Evolutionary conservation across 1,284 basidiomycete species (phyloP), one percentile per base, ranked within the genome.

Genomic region (Trichosporon asahii): DNA sequence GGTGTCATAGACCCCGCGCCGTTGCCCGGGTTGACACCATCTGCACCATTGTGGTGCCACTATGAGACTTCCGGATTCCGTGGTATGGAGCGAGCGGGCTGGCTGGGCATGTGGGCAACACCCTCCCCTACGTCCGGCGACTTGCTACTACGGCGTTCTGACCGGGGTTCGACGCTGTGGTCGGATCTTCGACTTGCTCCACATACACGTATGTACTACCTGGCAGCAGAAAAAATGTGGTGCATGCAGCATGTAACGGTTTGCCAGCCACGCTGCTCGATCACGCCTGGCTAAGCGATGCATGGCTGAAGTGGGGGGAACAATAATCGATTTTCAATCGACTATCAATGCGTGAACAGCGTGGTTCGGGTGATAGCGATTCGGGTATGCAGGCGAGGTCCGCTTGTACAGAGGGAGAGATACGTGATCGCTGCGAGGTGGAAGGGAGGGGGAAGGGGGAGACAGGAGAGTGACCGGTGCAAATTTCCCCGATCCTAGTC

Each of bases 401-500:
- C 44, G 21, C 18, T 18, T 1, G 44, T 3, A 4, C 18, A 11
- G 7, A 8, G 44, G 21, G n/a, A 1, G 3, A 23, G 49, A 53
- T 53, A 53, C 49, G 49, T 53, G 49, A 53, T 25, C 21, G 55
- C 12, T 23, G 1, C n/a, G n/a, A n/a, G 53, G 1, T 25, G n/a
- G 53, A 23, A 4, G 53, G n/a, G 2, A 6, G 49, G 6, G 8
- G 23, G 49, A n/a, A 11, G 49, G 12, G 49, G 49, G 4, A n/a
- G n/a, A n/a, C n/a, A n/a, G n/a, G n/a, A n/a, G n/a, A n/a, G n/a
- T n/a, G n/a, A n/a, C n/a, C n/a, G 21, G 55, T 60, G 55, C 55
- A 60, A 60, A 60, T 60, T 60, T 60, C 55, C 55, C 55, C 55
- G 27, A 60, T 27, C 25, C 55, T 11, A 60, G 55, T 60, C 55